Evolutionary conservation across 2,329 filamentous ascomycete genomes (phyloP), one percentile per base, ranked within the genome.

Genomic region (Sporothrix mexicana): DNA sequence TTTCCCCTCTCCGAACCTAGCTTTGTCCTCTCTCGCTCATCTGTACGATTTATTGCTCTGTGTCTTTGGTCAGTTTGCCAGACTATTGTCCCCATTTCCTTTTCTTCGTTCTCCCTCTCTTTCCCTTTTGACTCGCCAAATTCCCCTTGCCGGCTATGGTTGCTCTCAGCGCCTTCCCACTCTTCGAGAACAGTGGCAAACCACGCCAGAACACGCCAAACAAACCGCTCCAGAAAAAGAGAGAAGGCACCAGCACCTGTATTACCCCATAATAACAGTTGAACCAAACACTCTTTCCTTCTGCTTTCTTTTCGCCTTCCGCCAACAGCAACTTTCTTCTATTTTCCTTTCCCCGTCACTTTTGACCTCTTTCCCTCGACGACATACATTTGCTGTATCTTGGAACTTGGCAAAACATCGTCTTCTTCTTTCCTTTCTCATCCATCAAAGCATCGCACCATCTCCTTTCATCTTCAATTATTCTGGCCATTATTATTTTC

Each of bases 1-100:
- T 74, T 76, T 75, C 74, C 75, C 71, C 69, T 64, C 55, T 55
- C 72, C 72, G 72, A 71, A 30, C 45, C 36, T 25, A 9, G 41
- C 57, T 23, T 49, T 30, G 41, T 36, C 15, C 62, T 67, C 25
- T 45, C 41, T 49, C 23, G 12, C 20, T 20, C 53, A 53, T 51
- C 25, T 7, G 17, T 36, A 25, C n/a, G n/a, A n/a, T n/a, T n/a
- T 12, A 45, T 23, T 5, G 8, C 57, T 45, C 55, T 15, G 55
- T 59, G 36, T 25, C 13, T 36, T 10, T 36, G 30, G 30, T 36
- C 30, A n/a, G n/a, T n/a, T n/a, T 36, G 4, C 5, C 7, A 36
- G 30, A 36, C 30, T 36, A 36, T 7, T 36, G 5, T 36, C 5
- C 7, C 45, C 55, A 43, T 57, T 61, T 43, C 25, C 64, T 25